phyloP scores from a whole-genome alignment of 225 moss, liverwort and hornwort species.

The Takakia lepidozioides region DNA sequence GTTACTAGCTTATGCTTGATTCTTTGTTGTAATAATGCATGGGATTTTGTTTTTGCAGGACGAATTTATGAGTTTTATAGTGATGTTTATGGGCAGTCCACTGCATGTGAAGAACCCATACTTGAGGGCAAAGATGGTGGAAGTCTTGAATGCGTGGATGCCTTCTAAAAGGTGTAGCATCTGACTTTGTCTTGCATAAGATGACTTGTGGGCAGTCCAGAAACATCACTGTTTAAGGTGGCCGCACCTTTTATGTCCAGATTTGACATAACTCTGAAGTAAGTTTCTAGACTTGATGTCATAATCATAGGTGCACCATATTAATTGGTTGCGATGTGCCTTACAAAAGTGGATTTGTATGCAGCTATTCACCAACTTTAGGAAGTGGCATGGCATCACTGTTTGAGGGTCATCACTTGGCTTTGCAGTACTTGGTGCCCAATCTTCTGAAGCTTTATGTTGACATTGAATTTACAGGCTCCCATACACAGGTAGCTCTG shows the following conservation, averaged over 20 bases:
- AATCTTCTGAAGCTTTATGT: constrained; percentile 95
- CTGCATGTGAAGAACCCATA: constrained; percentile 95
- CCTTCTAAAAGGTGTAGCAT: constrained; percentile 58
- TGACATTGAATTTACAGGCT: constrained; percentile 98
- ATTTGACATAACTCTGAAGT: too few relatives aligned
- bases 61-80: constrained; percentile 99
- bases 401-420: constrained; percentile 93
- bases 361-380: constrained; percentile 53
- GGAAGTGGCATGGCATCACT: constrained; percentile 71
- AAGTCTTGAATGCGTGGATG: constrained; percentile 90
- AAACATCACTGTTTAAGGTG: too few relatives aligned
- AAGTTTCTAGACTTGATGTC: too few relatives aligned
- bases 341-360: too few relatives aligned
- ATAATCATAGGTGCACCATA: too few relatives aligned
- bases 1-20: too few relatives aligned
- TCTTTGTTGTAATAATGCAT: too few relatives aligned
- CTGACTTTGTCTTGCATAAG: too few relatives aligned
- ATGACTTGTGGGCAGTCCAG: too few relatives aligned
- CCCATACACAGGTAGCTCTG: constrained; percentile 74
- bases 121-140: constrained; percentile 97
- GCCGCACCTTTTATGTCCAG: too few relatives aligned
- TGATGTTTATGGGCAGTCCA: constrained; percentile 99
- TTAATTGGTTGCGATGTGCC: too few relatives aligned
- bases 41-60: constrained; percentile 82
- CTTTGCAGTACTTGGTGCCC: constrained; percentile 92